These are phyloP conservation scores for Podaxis rugospora DNA, from an alignment of 768 basidiomycete species.

Conservation along the genomic window DNA sequence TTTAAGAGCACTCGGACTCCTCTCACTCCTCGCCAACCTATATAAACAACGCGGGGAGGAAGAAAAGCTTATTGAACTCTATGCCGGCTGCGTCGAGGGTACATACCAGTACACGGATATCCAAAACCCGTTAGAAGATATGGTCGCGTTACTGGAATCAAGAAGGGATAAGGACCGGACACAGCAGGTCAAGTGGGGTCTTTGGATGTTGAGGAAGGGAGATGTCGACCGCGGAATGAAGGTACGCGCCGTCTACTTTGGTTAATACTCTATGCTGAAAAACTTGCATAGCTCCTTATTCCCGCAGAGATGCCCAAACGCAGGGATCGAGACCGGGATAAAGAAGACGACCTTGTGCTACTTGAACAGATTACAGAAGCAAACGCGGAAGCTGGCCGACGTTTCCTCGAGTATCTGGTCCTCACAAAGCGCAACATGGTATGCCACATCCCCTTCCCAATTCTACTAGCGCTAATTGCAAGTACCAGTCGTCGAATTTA, in stretches of 20 bases:
- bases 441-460: conserved; percentile 14
- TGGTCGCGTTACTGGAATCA: conserved; percentile 52
- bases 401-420: conserved; percentile 80
- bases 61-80: conserved; percentile 59
- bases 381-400: conserved; percentile 55
- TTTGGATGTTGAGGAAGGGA: conserved; percentile 67
- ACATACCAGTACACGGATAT: conserved; percentile 63
- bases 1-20: conserved; percentile 47
- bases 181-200: conserved; percentile 56
- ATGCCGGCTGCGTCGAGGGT: conserved; percentile 53
- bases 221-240: conserved; percentile 69
- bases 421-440: conserved; percentile 63
- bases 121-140: conserved; percentile 55
- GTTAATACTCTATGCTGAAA: not conserved
- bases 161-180: conserved; percentile 58
- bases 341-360: conserved; percentile 57
- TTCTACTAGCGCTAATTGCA: not conserved
- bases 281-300: conserved; percentile 52
- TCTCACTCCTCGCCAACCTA: conserved; percentile 56
- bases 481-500: conserved; percentile 48
- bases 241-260: conserved; percentile 32
- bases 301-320: conserved; percentile 51
- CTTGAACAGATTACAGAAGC: conserved; percentile 54
- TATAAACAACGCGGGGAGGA: conserved; percentile 55
- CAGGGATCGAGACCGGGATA: conserved; percentile 34